Conservation (phyloP, 2,329 filamentous ascomycete genomes). For the Sporothrix brunneoviolacea region DNA sequence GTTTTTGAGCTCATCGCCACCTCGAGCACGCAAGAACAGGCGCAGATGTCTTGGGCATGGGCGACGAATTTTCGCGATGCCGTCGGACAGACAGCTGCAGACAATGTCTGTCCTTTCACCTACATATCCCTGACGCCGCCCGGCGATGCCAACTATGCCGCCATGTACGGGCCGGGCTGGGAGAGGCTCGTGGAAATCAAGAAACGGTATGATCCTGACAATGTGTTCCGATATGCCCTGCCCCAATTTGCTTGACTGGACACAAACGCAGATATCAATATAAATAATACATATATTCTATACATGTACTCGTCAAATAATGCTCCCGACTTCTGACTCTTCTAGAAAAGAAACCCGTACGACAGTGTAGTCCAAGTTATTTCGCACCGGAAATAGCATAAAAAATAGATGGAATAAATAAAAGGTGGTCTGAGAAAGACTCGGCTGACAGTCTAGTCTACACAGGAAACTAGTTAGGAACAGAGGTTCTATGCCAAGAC, state of each 20-base stretch:
- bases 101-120: not conserved
- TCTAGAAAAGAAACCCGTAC: too few species aligned
- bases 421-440: too few species aligned
- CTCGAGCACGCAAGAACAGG: not conserved
- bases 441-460: too few species aligned
- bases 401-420: too few species aligned
- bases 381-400: too few species aligned
- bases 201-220: slow-evolving; percentile 15
- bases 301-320: too few species aligned
- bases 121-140: not conserved
- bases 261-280: too few species aligned
- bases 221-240: slow-evolving; percentile 27
- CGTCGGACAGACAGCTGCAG: not conserved
- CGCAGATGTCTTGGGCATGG: not conserved
- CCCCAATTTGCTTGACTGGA: not conserved
- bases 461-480: too few species aligned
- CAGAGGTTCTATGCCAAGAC: too few species aligned
- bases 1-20: not conserved
- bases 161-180: not conserved
- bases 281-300: too few species aligned
- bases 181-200: not conserved
- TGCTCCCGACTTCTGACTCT: too few species aligned
- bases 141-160: not conserved
- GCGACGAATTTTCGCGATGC: not conserved
- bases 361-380: too few species aligned